Base-by-base conservation (phyloP, 2,329 filamentous ascomycete species). In the Ophiocordyceps polyrhachis-furcata region DNA sequence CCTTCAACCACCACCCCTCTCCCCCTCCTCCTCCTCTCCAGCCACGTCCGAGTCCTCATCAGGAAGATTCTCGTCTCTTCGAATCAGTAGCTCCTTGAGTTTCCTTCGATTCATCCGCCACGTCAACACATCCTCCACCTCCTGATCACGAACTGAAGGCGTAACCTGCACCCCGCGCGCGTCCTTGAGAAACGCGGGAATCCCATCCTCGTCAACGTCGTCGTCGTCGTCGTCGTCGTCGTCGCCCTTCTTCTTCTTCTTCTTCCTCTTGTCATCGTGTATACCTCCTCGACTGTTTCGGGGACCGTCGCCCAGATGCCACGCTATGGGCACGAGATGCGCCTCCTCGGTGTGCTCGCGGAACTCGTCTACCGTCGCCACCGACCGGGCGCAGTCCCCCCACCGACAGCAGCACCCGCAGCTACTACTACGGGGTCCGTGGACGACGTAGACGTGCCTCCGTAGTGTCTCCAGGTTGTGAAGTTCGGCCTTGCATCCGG, bases 381-480 rank as follows among this genome's bases (percentile, higher is more conserved):
- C 38, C 11, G 38, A 13, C 19, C 6, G 40, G 1, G 45, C 51
- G 46, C 62, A 65, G 8, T 53, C 53, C 8, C 53, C 56, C 62
- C 62, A 65, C 0, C 47, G 46, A 40, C 61, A 64, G 23, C 28
- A 46, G 35, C 20, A 21, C 2, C 19, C 17, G 42, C 29, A 12
- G 42, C n/a, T 2, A 40, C n/a, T 2, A 40, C 21, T 14, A 45
- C 46, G n/a, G 48, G 25, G 40, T 1, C 50, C 62, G 53, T 81
- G 76, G 3, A 77, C 63, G 14, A 65, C 51, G 17, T 58, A 53
- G 14, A 80, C 58, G 49, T 81, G 76, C 45, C 60, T 62, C 21
- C 69, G 64, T 38, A 81, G 56, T 11, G 74, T 80, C 13, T 71
- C 70, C 46, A 78, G 57, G 52, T 81, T 81, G 43, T 79, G 74